Evolutionary conservation across 768 basidiomycete genomes (phyloP), one percentile per base, ranked within the genome.

Genomic region (Thelephora ganbajun): DNA sequence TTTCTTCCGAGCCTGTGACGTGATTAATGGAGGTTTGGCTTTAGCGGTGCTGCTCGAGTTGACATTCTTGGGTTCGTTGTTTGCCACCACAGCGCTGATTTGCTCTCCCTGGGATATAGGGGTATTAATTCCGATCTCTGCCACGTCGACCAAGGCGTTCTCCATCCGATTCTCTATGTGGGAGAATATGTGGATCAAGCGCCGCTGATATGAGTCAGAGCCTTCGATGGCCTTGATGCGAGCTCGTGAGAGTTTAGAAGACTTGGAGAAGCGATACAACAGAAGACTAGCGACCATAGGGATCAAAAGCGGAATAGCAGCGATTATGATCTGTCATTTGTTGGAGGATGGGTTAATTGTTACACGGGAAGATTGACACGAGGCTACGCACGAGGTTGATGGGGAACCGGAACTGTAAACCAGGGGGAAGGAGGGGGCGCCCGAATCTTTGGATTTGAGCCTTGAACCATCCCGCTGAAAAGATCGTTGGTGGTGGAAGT

Each of bases 351-450:
- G 6, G 22, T 18, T 9, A 30, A n/a, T 9, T 14, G 39, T 18
- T 6, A 14, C 39, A 41, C 14, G 12, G 16, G 26, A 30, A 30
- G 4, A 9, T 30, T 30, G 26, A 30, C 26, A 30, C 12, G 12
- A 14, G 22, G 18, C 16, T 18, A 41, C 39, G 12, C 22, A 41
- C 39, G 39, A 41, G 16, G 16, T n/a, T 41, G 39, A 18, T 18
- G 18, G 39, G 39, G 12, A 18, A 41, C 22, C 22, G 16, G 12
- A 41, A 41, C 22, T 41, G 39, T 14, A 41, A 41, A 34, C 61
- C 59, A 1, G 85, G 80, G 0, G 83, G 80, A 2, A 89, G 54
- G 2, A 76, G 54, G 5, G 73, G 72, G 5, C 58, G 60, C 4
- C 55, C 54, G 4, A 67, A 63, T 46, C 65, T 22, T 9, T 37